phyloP scores from a whole-genome alignment of 306 rosid species.

The Cercis canadensis region DNA sequence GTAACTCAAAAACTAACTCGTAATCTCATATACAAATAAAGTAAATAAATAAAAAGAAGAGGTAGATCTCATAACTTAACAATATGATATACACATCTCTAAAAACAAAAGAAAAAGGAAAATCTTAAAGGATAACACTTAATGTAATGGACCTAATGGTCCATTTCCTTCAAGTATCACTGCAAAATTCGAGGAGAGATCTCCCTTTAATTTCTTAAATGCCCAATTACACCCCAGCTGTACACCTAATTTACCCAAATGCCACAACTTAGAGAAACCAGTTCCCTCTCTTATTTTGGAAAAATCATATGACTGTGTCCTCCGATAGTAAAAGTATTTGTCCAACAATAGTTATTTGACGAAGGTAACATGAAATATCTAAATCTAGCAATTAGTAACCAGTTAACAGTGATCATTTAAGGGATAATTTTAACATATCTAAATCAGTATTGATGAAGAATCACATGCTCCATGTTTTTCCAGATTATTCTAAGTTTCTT shows the following conservation, averaged over 20 bases:
- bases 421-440: neutral
- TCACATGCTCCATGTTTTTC: neutral
- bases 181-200: neutral
- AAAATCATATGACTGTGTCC: neutral
- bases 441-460: constrained; percentile 23
- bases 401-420: neutral
- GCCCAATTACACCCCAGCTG: too few relatives aligned
- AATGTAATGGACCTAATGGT: neutral
- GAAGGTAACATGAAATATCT: constrained; percentile 15
- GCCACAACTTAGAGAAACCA: neutral
- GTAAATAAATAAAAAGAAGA: neutral
- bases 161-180: neutral
- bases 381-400: neutral
- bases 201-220: neutral
- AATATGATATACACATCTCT: constrained; percentile 10
- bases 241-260: too few relatives aligned
- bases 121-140: neutral
- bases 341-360: neutral
- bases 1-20: constrained; percentile 7
- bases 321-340: neutral
- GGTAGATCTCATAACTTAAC: constrained; percentile 6
- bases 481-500: constrained; percentile 18
- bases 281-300: neutral
- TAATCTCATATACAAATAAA: constrained; percentile 11
- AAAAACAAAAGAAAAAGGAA: neutral